phyloP scores from a whole-genome alignment of 306 rosid species.

The Quercus parvula region DNA sequence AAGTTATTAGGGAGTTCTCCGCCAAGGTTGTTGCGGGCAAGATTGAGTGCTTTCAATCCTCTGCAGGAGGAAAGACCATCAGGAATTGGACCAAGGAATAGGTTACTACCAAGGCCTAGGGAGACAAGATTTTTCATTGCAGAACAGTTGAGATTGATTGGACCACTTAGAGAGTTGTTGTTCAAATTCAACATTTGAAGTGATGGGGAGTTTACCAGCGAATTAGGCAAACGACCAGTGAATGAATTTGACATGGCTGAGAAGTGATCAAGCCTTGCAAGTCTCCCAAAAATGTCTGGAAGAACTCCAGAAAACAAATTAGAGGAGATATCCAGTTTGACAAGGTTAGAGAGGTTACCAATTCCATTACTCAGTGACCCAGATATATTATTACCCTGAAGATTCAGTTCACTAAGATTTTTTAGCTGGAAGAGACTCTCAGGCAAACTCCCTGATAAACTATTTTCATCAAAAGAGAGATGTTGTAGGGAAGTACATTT shows the following conservation, averaged over 20 bases:
- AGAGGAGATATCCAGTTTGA: constrained; percentile 21
- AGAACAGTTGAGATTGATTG: constrained; percentile 24
- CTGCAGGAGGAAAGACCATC: constrained; percentile 31
- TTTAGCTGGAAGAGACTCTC: neutral
- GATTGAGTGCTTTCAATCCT: constrained; percentile 1
- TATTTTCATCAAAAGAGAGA: neutral
- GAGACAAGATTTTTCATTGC: constrained; percentile 30
- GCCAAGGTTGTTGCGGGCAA: no score
- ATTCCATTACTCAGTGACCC: constrained; percentile 15
- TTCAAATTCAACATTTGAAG: constrained; percentile 12
- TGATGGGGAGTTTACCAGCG: constrained; percentile 17
- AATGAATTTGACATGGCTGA: constrained; percentile 17
- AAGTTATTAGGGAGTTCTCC: no score
- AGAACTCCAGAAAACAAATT: constrained; percentile 18
- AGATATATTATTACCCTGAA: constrained; percentile 18
- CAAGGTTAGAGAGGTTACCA: constrained; percentile 27
- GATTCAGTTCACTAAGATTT: neutral
- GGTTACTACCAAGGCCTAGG: constrained; percentile 27
- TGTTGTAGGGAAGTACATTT: constrained; percentile 2
- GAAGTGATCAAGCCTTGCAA: constrained; percentile 8
- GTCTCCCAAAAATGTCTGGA: constrained; percentile 25
- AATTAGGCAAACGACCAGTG: constrained; percentile 16
- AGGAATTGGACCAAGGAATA: constrained; percentile 37
- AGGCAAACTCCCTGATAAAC: constrained; percentile 13
- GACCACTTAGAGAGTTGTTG: constrained; percentile 25